These are phyloP conservation scores for Cicer cuneatum DNA, from an alignment of 306 rosid species.

Conservation along the genomic window DNA sequence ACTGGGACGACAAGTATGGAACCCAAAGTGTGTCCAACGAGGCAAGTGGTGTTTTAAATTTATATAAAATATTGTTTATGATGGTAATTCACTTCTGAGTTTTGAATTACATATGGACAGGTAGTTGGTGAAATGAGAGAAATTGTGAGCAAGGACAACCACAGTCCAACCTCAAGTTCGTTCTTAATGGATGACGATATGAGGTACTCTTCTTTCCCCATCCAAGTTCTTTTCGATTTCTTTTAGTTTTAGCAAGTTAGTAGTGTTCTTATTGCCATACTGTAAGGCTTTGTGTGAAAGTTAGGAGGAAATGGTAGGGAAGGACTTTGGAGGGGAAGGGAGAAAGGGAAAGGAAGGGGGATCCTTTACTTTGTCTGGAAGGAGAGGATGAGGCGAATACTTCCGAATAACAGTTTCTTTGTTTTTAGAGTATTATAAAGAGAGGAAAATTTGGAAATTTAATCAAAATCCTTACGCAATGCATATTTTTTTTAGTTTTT, in stretches of 20 bases:
- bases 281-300: neutral
- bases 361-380: neutral
- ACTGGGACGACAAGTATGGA: conserved; percentile 99
- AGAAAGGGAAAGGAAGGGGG: neutral
- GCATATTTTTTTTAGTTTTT: neutral
- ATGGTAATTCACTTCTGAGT: neutral
- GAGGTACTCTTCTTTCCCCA: conserved; percentile 62
- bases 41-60: conserved; percentile 67
- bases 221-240: neutral
- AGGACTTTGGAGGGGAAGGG: neutral
- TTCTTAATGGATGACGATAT: conserved; percentile 95
- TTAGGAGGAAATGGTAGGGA: neutral
- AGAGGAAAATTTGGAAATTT: neutral
- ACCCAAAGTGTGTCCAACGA: conserved; percentile 98
- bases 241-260: conserved; percentile 21
- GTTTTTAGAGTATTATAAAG: neutral
- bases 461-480: neutral
- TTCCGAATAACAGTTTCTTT: neutral
- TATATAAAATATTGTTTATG: conserved; percentile 20
- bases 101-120: conserved; percentile 56
- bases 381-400: neutral
- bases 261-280: neutral
- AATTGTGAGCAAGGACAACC: conserved; percentile 83
- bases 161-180: conserved; percentile 86
- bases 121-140: conserved; percentile 98